Evolutionary conservation across 495 filamentous ascomycete species (phyloP), one percentile per base, ranked within the genome.

Genomic region (Aspergillus homomorphus): DNA sequence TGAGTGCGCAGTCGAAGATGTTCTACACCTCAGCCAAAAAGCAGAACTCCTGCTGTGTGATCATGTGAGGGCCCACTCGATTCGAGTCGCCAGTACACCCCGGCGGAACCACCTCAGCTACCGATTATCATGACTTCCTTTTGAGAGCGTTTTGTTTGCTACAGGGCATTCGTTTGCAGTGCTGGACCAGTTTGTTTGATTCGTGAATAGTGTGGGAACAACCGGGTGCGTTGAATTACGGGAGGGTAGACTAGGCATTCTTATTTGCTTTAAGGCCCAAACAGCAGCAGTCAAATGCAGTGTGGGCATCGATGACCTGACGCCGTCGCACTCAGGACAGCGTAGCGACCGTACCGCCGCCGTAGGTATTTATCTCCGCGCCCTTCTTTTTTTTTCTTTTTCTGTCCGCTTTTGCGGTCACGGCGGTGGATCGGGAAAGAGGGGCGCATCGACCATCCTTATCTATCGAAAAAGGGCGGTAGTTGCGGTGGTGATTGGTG

Each of bases 1-100:
- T 96, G 59, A 93, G 90, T 73, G 80, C 84, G 50, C 88, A 92
- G 80, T 94, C 89, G 71, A 97, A 96, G 82, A 91, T 93, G 88
- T 98, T 98, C 72, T 98, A 98, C 73, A 89, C 81, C 20, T 62
- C 58, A 45, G 64, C 64, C 45, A 67, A 67, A 57, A 67, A 67
- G 54, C 64, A 67, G 51, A 67, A 67, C 49, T 62, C 58, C 24
- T 67, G 64, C 58, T 67, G 59, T 28, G 53, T 60, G 28, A 52
- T 61, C 43, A 63, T 62, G 60, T 62, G 60, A 62, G 57, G 41
- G 33, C 44, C 38, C 55, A 38, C 9, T 12, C 5, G 48, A 16
- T 16, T 28, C 14, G 22, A 15, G 21, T 16, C 10, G 21, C 45
- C 19, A 23, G 33, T 53, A 38, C 42, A 53, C 59, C 30, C 59